A percentile compares a stretch with the other conserved stretches of the same genome.
Evolutionary conservation across 2,329 filamentous ascomycete genomes (phyloP).

Genomic region (Aspergillus amoenus): DNA sequence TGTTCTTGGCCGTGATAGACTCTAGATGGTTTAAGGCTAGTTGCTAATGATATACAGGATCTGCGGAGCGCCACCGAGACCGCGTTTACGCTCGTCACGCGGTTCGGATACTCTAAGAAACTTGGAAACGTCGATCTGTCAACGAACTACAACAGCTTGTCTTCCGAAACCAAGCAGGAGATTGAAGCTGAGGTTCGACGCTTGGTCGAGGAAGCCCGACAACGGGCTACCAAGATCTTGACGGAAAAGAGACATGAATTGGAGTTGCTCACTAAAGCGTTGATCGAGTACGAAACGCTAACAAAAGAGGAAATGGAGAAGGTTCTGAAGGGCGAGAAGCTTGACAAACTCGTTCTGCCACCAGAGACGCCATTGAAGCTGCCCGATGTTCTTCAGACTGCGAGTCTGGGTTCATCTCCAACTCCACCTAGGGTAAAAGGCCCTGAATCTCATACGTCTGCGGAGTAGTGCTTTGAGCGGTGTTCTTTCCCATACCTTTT

Average conservation of each 20-base stretch:
- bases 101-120: constrained; percentile 82
- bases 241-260: constrained; percentile 77
- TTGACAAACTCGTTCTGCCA: constrained; percentile 65
- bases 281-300: constrained; percentile 92
- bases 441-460: constrained; percentile 16
- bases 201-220: constrained; percentile 76
- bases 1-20: constrained; percentile 31
- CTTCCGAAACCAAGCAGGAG: constrained; percentile 77
- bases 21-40: neutral
- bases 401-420: constrained; percentile 26
- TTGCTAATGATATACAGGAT: constrained; percentile 57
- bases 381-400: constrained; percentile 51
- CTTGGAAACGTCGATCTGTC: constrained; percentile 89
- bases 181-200: constrained; percentile 88
- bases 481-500: neutral
- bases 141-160: constrained; percentile 76
- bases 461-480: constrained; percentile 20
- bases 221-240: constrained; percentile 70
- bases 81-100: constrained; percentile 84
- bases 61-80: constrained; percentile 77
- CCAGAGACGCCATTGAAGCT: constrained; percentile 62
- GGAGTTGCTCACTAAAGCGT: constrained; percentile 80
- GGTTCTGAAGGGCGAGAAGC: constrained; percentile 81
- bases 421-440: constrained; percentile 19
- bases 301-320: constrained; percentile 86